Evolutionary conservation across 345 rosid species (phyloP), one percentile per base, ranked within the genome.

Genomic region (Carallia brachiata): DNA sequence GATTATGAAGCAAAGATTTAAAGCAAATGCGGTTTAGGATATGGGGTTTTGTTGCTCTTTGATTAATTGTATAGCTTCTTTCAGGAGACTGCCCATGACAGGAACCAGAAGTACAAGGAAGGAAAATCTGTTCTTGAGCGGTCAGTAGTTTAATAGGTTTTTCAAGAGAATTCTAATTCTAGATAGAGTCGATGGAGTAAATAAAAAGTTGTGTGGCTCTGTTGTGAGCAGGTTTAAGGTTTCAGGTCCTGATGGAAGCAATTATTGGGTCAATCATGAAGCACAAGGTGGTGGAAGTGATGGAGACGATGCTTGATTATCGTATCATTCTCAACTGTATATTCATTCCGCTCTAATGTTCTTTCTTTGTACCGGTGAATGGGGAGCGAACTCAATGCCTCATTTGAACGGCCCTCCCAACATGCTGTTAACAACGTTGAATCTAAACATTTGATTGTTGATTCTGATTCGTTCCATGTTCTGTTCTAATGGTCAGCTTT

Each of bases 31-130:
- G 36, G 65, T 62, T 67, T 65, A 36, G 53, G 30, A 56, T n/a
- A 30, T 63, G 34, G 57, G 67, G 17, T 7, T n/a, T 68, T 63
- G 58, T 78, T 62, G 62, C 59, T 30, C 36, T 39, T 75, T 66
- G 57, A 63, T 79, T 77, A 80, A 62, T 60, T 2, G 59, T 70
- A 60, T 67, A 55, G 62, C 67, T 78, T 84, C 59, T 88, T 80
- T 66, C 89, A 95, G 99, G 97, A 90, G 84, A 80, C 81, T 76
- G 99, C 98, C 61, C 89, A 84, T 66, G 97, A 95, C 56, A 86
- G 84, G 86, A 71, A 40, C 85, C 99, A 92, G 81, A 95, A 95
- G 79, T 95, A 95, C 90, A 95, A 95, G 83, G 99, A 92, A 88
- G 98, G 98, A 66, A 95, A 90, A 83, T 92, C 91, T 4, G 95